phyloP scores from a whole-genome alignment of 345 rosid species.

The Syzygium oleosum region DNA sequence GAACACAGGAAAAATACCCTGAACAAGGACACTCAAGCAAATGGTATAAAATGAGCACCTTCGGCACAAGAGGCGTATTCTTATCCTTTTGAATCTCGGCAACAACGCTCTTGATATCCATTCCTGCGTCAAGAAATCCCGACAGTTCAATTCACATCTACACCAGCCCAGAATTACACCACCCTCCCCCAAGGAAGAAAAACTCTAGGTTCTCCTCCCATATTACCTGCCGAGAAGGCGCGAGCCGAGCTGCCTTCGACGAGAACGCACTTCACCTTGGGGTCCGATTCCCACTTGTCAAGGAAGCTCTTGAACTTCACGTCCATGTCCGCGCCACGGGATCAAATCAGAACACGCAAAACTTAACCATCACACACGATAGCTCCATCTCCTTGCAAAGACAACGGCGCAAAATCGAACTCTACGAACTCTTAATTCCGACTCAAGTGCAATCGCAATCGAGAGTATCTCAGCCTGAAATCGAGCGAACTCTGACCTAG shows the following conservation, averaged over 20 bases:
- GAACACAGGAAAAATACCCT: not conserved
- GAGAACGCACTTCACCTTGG: conserved; percentile 67
- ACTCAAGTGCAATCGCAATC: not conserved
- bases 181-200: not conserved
- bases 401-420: not conserved
- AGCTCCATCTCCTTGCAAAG: not conserved
- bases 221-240: conserved; percentile 81
- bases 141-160: conserved; percentile 21
- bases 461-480: not conserved
- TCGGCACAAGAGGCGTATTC: conserved; percentile 64
- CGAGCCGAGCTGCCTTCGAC: conserved; percentile 70
- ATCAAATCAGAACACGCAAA: not conserved
- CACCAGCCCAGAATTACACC: not conserved
- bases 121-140: conserved; percentile 15
- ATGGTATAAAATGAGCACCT: conserved; percentile 31
- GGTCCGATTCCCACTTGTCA: conserved; percentile 86
- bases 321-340: conserved; percentile 54
- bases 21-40: not conserved
- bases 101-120: conserved; percentile 39
- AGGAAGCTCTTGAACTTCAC: conserved; percentile 57
- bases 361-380: not conserved
- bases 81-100: conserved; percentile 41
- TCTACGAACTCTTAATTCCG: not conserved
- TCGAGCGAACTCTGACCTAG: conserved; percentile 25
- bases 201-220: not conserved